Conservation (phyloP, 768 basidiomycete genomes). For the Boletus barrowsii region DNA sequence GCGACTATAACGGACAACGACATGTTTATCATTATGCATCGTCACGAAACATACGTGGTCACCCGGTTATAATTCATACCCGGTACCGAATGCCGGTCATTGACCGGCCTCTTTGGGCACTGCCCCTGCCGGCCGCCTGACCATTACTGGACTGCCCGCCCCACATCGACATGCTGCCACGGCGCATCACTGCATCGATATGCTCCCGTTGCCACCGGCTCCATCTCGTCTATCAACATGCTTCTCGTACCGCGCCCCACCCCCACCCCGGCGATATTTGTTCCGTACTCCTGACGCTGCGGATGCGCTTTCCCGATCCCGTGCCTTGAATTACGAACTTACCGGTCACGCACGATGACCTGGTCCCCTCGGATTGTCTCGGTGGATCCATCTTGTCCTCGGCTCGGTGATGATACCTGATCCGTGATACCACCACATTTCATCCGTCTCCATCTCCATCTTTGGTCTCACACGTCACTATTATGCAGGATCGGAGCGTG, state of each 20-base stretch:
- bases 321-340: background rate
- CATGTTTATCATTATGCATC: background rate
- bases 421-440: background rate
- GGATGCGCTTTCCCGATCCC: background rate
- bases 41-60: background rate
- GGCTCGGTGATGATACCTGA: conserved; percentile 14
- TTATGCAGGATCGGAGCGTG: conserved; percentile 71
- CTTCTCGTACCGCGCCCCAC: background rate
- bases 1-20: conserved; percentile 1
- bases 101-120: conserved; percentile 3
- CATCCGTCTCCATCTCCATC: conserved; percentile 5
- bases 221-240: background rate
- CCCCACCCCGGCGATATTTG: background rate
- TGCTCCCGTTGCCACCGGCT: conserved; percentile 1
- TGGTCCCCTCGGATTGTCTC: background rate
- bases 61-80: conserved; percentile 10
- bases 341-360: background rate
- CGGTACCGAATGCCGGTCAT: conserved; percentile 8
- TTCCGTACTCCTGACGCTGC: background rate
- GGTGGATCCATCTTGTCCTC: background rate
- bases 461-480: conserved; percentile 4
- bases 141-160: background rate
- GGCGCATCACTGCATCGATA: conserved; percentile 8
- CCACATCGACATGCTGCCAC: conserved; percentile 2
- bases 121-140: background rate